A percentile compares a stretch with the other conserved stretches of the same genome.
These are phyloP conservation scores for Cladosporium phlei DNA, from an alignment of 2,329 filamentous ascomycete species.

Conservation along the genomic window DNA sequence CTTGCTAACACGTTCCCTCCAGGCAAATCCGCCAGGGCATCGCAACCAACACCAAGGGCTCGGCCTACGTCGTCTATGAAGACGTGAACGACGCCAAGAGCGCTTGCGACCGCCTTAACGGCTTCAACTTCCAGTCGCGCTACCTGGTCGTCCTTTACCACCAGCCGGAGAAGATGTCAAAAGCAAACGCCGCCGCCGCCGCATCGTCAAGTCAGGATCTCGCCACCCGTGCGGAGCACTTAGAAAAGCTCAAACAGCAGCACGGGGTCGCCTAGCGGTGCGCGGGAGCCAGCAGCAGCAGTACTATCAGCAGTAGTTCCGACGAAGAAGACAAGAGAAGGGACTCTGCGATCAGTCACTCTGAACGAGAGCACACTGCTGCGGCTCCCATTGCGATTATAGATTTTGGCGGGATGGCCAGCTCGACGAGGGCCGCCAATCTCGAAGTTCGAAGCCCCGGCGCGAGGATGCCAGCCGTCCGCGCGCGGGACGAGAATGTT, in stretches of 20 bases:
- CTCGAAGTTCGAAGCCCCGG: neutral
- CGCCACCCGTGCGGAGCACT: conserved; percentile 87
- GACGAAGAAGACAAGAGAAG: conserved; percentile 21
- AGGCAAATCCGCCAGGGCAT: conserved; percentile 99
- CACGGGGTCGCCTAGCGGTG: conserved; percentile 86
- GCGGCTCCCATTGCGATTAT: conserved; percentile 13
- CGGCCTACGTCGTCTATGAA: conserved; percentile 98
- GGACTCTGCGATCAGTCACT: conserved; percentile 27
- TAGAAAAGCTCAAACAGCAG: conserved; percentile 96
- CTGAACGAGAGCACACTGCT: conserved; percentile 7
- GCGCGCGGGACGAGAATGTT: conserved; percentile 8
- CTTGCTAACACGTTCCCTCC: conserved; percentile 20
- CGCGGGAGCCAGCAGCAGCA: conserved; percentile 27
- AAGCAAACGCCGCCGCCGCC: conserved; percentile 33
- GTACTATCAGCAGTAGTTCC: conserved; percentile 11
- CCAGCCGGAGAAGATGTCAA: conserved; percentile 79
- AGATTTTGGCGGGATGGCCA: conserved; percentile 8
- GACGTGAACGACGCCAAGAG: conserved; percentile 98
- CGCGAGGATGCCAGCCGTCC: conserved; percentile 2
- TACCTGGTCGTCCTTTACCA: conserved; percentile 88
- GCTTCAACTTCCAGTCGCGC: conserved; percentile 99
- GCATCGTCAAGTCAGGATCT: conserved; percentile 54
- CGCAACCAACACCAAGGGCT: conserved; percentile 94
- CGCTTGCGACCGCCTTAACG: conserved; percentile 98
- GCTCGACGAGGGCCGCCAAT: neutral